Evolutionary conservation across 345 rosid genomes (phyloP), one percentile per base, ranked within the genome.

Genomic region (Noccaea bulbosa): DNA sequence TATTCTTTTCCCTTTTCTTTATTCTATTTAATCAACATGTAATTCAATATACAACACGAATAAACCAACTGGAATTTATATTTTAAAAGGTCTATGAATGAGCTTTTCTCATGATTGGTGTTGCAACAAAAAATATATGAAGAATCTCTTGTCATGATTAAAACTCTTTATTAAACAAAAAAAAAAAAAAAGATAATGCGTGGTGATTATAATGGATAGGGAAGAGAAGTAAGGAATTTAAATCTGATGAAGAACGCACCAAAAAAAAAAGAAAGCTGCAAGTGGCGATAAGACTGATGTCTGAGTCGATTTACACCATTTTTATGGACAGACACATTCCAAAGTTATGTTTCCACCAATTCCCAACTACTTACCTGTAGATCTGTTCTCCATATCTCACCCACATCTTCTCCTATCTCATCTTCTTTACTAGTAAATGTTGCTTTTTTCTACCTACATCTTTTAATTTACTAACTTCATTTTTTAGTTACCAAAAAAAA

Each of bases 231-330:
- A 56, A 14, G 61, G 49, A 27, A 66, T 12, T 67, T 74, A 52
- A 44, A 67, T 67, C 69, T 59, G 78, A 68, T 60, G 78, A 67
- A 74, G 73, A 68, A 68, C 73, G 78, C 78, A 74, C 78, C 61
- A 4, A 61, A 67, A 4, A 61, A 67, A 35, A 51, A 44, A 61
- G 43, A 74, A 74, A 61, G 73, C 56, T 60, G 62, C 78, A 61
- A 74, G 78, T 74, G 69, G 73, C 7, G 68, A 74, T 66, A 49
- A 43, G 58, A 61, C 49, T 58, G 73, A 33, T 74, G 73, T 74
- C 64, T 66, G 73, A 74, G 73, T 74, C 73, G 73, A 68, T 69
- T 60, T 44, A 52, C 78, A 74, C 78, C 72, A 68, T 65, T 73
- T 48, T 39, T 40, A 64, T 72, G 7, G 51, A 55, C 70, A 55